phyloP scores from a whole-genome alignment of 306 rosid genomes.

The Quercus mongolica region DNA sequence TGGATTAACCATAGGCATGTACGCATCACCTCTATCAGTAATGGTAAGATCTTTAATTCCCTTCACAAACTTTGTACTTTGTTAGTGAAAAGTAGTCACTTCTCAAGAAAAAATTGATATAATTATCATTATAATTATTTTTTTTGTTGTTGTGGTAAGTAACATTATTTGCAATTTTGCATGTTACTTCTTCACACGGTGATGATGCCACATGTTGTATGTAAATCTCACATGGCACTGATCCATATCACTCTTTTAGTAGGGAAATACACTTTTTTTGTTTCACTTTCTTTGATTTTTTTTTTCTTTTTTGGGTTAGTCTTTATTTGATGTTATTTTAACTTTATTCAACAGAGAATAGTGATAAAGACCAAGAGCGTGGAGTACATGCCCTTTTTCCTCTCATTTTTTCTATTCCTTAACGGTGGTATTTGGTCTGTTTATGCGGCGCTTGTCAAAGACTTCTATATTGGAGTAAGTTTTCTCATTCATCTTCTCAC shows the following conservation, averaged over 20 bases:
- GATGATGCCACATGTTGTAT: too few relatives aligned
- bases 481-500: neutral
- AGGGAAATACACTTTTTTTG: too few relatives aligned
- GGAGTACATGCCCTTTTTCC: conserved; percentile 45
- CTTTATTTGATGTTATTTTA: neutral
- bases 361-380: conserved; percentile 43
- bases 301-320: too few relatives aligned
- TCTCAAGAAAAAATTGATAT: too few relatives aligned
- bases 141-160: too few relatives aligned
- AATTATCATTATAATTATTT: too few relatives aligned
- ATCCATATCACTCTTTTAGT: too few relatives aligned
- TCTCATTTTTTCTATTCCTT: conserved; percentile 38
- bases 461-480: conserved; percentile 43
- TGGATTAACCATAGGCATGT: conserved; percentile 41
- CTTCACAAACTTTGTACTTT: neutral
- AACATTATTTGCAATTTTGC: too few relatives aligned
- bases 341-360: conserved; percentile 14
- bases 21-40: conserved; percentile 43
- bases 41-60: conserved; percentile 28
- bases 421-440: conserved; percentile 46
- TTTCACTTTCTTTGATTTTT: too few relatives aligned
- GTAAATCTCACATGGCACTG: too few relatives aligned
- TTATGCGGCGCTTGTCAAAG: conserved; percentile 39
- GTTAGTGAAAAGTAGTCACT: too few relatives aligned
- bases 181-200: too few relatives aligned